Conservation (phyloP, 2,329 filamentous ascomycete genomes). For the Beauveria medogensis region DNA sequence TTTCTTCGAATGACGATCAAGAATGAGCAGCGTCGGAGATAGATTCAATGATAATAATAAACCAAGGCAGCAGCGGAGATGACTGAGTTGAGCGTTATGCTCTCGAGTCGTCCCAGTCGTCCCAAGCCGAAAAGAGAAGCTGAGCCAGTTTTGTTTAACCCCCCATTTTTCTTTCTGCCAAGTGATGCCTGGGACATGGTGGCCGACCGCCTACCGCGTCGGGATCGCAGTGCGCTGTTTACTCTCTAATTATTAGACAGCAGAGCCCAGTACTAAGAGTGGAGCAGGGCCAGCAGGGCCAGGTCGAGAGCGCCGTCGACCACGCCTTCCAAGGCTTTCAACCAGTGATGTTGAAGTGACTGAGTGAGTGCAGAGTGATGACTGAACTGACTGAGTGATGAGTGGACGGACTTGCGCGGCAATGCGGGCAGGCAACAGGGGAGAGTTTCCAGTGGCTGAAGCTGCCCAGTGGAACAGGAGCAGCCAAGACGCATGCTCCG, state of each 20-base stretch:
- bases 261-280: background rate
- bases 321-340: background rate
- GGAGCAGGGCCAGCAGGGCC: background rate
- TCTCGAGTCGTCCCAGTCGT: background rate
- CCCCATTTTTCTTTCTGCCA: slow-evolving; percentile 3
- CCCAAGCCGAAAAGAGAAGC: background rate
- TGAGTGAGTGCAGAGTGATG: no score
- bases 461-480: background rate
- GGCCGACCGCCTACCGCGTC: slow-evolving; percentile 2
- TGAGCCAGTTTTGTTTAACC: background rate
- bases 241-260: no score
- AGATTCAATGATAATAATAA: background rate
- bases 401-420: background rate
- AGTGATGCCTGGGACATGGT: background rate
- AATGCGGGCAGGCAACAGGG: background rate
- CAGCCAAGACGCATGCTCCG: background rate
- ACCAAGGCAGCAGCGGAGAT: background rate
- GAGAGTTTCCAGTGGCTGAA: background rate
- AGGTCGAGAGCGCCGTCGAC: background rate
- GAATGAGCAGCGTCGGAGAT: background rate
- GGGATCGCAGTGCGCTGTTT: background rate
- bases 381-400: background rate
- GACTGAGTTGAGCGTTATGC: background rate
- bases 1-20: background rate
- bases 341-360: background rate